These are phyloP conservation scores for Tuber microsphaerosporum DNA, from an alignment of 495 filamentous ascomycete genomes.

Conservation along the genomic window DNA sequence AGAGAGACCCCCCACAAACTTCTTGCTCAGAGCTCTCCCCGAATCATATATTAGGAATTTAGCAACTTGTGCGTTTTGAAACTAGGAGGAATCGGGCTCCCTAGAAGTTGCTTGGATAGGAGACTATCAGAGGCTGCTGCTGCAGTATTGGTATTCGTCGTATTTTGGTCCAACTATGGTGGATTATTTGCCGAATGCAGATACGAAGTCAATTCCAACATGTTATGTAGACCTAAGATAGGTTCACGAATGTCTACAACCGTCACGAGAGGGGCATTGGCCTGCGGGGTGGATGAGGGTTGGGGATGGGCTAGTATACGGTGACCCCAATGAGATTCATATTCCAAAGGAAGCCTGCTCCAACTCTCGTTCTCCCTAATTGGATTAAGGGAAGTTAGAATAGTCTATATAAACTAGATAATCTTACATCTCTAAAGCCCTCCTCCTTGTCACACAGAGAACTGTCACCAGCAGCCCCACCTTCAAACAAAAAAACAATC, in stretches of 20 bases:
- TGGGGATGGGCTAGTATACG: neutral
- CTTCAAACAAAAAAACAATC: neutral
- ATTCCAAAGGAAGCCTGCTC: neutral
- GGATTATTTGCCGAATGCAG: neutral
- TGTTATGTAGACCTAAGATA: neutral
- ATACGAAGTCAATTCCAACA: neutral
- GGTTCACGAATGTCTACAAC: neutral
- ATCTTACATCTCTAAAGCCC: neutral
- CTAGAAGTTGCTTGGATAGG: neutral
- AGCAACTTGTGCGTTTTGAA: neutral
- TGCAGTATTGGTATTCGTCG: neutral
- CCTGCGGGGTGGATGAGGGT: neutral
- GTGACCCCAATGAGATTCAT: neutral
- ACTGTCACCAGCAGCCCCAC: neutral
- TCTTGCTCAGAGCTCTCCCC: neutral
- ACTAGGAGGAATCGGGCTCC: neutral
- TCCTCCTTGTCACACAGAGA: neutral
- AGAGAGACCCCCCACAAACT: neutral
- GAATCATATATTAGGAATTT: neutral
- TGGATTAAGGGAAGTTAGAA: neutral
- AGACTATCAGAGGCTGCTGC: neutral
- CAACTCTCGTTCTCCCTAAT: neutral
- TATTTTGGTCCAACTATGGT: neutral
- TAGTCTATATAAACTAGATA: neutral
- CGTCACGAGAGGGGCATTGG: neutral